A percentile compares a stretch with the other conserved stretches of the same genome.
Conservation (phyloP, 73 alveolate species). For the Tetrahymena thermophila region DNA sequence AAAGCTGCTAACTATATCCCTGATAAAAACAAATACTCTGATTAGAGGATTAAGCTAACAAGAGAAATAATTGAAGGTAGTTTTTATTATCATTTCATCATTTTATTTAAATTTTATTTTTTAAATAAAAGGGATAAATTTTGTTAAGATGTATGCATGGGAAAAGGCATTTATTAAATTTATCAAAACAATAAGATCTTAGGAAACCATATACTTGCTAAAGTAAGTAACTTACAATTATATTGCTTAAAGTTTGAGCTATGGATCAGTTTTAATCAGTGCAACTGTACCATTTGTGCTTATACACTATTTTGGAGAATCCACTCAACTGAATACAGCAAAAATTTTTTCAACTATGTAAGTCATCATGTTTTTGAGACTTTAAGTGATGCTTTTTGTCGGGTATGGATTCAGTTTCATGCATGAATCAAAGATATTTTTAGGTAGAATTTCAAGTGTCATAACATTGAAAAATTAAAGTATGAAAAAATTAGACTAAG, state of each 20-base stretch:
- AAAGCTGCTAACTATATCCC: not conserved
- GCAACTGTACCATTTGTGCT: not conserved
- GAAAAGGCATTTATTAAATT: not conserved
- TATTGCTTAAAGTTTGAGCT: not conserved
- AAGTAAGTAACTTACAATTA: not conserved
- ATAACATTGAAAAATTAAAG: not conserved
- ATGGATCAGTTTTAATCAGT: not conserved
- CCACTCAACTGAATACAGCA: not conserved
- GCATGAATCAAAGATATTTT: not conserved
- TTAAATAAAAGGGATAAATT: conserved; percentile 4
- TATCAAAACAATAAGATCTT: not conserved
- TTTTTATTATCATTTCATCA: not conserved
- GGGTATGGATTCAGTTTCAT: not conserved
- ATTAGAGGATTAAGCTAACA: not conserved
- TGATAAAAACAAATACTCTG: not conserved
- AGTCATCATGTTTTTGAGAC: not conserved
- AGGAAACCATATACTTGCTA: not conserved
- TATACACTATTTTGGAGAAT: not conserved
- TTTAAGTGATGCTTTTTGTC: not conserved
- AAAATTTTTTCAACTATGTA: not conserved
- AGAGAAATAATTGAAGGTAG: not conserved
- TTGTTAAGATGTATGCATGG: conserved; percentile 34
- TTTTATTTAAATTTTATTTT: not conserved
- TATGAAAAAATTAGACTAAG: not conserved
- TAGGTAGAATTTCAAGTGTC: not conserved